phyloP scores from a whole-genome alignment of 2,329 filamentous ascomycete species.

The Colletotrichum euphorbiae region DNA sequence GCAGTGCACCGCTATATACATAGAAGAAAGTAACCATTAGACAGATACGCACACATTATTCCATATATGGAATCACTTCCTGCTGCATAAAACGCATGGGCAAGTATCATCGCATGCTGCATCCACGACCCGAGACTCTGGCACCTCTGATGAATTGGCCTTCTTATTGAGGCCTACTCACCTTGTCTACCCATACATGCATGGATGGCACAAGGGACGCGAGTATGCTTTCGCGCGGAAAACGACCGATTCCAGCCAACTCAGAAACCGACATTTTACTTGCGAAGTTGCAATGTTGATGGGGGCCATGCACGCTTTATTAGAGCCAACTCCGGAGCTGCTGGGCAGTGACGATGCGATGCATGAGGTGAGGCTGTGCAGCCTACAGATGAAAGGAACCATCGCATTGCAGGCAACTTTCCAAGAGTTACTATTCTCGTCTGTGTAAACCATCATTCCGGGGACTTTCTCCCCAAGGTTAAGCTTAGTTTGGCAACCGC shows the following conservation, averaged over 20 bases:
- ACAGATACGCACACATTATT: no score
- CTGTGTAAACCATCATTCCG: not conserved
- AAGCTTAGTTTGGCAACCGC: slow-evolving; percentile 3
- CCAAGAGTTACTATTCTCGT: slow-evolving; percentile 14
- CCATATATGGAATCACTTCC: no score
- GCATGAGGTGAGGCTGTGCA: slow-evolving; percentile 6
- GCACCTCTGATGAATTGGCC: no score
- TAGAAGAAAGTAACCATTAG: not conserved
- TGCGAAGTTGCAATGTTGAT: not conserved
- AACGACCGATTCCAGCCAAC: no score
- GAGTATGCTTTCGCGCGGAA: no score
- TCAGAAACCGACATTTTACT: no score
- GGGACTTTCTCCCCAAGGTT: not conserved
- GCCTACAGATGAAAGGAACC: not conserved
- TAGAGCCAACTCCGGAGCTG: not conserved
- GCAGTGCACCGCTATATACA: not conserved
- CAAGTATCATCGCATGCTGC: no score
- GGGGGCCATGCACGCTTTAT: not conserved
- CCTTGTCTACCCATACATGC: no score
- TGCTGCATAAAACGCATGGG: no score
- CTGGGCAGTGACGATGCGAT: not conserved
- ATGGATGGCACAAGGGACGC: no score
- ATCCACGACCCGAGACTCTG: no score
- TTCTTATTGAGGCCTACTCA: no score
- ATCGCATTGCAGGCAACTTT: not conserved